phyloP scores from a whole-genome alignment of 192 early-diverging fungal genomes.

The Piromyces finnis region DNA sequence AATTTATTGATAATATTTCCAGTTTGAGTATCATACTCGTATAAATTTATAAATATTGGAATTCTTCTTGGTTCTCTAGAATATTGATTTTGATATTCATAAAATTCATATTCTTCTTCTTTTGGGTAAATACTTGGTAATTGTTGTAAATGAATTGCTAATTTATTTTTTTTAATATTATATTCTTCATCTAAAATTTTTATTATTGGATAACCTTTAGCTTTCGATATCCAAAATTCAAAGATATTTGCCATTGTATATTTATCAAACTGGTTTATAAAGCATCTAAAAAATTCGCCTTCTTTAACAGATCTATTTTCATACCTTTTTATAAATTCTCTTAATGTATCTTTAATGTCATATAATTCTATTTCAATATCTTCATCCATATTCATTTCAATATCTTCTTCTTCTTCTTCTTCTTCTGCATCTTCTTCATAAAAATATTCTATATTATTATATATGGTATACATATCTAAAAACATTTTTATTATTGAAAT shows the following conservation, averaged over 20 bases:
- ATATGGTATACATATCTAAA: not conserved
- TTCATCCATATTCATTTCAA: not conserved
- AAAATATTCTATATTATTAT: not conserved
- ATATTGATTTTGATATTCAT: not conserved
- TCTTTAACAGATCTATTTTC: not conserved
- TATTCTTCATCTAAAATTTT: not conserved
- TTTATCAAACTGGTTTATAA: not conserved
- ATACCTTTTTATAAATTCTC: not conserved
- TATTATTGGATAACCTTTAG: not conserved
- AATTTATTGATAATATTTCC: not conserved
- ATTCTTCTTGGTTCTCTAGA: not conserved
- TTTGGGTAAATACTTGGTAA: not conserved
- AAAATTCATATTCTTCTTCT: not conserved
- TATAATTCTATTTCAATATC: not conserved
- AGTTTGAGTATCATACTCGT: not conserved
- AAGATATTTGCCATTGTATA: not conserved
- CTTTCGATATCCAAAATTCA: not conserved
- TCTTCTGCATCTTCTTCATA: not conserved
- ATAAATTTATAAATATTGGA: not conserved
- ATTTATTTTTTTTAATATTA: not conserved
- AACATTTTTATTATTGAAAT: not conserved
- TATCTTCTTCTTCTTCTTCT: not conserved
- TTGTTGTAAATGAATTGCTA: not conserved
- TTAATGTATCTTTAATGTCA: not conserved
- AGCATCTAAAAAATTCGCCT: not conserved